These are phyloP conservation scores for Saksenaea oblongispora DNA, from an alignment of 371 early-diverging fungal genomes.

Conservation along the genomic window DNA sequence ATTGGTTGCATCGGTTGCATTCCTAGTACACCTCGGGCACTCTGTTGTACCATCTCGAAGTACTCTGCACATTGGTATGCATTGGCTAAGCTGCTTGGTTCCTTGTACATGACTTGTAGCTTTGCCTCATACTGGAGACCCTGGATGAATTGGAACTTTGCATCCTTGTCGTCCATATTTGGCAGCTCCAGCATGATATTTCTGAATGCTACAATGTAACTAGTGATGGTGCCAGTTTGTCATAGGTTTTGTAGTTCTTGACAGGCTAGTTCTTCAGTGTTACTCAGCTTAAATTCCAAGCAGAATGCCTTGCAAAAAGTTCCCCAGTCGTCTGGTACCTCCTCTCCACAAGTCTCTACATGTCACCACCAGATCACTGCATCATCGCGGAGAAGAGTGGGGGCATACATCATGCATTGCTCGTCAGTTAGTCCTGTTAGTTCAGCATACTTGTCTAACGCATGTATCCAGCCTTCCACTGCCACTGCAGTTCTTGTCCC, in stretches of 20 bases:
- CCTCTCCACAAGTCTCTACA: neutral
- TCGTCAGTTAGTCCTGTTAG: neutral
- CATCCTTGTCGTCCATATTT: too few relatives aligned
- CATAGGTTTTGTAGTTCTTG: neutral
- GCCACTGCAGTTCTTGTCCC: neutral
- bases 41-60: neutral
- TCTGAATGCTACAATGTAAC: constrained; percentile 6
- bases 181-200: constrained; percentile 17
- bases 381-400: neutral
- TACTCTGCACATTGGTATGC: neutral
- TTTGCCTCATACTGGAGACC: constrained; percentile 7
- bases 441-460: neutral
- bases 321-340: neutral
- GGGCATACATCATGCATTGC: neutral
- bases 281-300: neutral
- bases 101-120: constrained; percentile 7
- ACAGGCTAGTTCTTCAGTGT: neutral
- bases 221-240: neutral
- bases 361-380: constrained; percentile 7
- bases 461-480: constrained; percentile 9
- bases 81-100: neutral
- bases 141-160: constrained; percentile 7
- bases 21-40: neutral
- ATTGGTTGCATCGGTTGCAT: neutral
- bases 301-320: neutral